Evolutionary conservation across 331 rosid genomes (phyloP), one percentile per base, ranked within the genome.

Genomic region (Prunus yedoensis): DNA sequence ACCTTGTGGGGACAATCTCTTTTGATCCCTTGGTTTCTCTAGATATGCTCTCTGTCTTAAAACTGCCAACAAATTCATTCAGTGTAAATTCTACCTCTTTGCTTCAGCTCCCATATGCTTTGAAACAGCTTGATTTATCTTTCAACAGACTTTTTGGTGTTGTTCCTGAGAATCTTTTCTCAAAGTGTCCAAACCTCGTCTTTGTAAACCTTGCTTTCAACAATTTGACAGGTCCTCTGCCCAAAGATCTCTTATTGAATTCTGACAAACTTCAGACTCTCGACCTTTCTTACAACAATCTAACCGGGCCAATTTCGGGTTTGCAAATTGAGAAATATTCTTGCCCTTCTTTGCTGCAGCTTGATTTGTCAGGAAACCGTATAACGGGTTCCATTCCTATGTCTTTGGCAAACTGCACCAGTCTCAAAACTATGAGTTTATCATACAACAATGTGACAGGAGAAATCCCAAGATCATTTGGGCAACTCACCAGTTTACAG

Each of bases 111-210:
- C n/a, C n/a, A n/a, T n/a, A n/a, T n/a, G n/a, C n/a, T 62, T 77
- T 94, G 84, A 84, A 86, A 59, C 89, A 89, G 73, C 97, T 94
- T 77, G 93, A 94, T 82, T 85, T 94, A 3, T 94, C 97, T 72
- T 83, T 87, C 62, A 85, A 85, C 30, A 78, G 85, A 49, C 81
- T 92, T 45, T 69, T 79, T 17, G 99, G 99, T 68, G 72, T 83
- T 69, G 75, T 92, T 60, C 99, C 99, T 43, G 93, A 83, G 16
- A 87, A 60, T 63, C 71, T 94, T 20, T 87, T 90, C 85, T 87
- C 86, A 0, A 88, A 76, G 70, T 90, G 89, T 83, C 99, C 99
- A 20, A 90, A 85, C 74, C 97, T 94, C 73, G 88, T 74, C 50
- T 73, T 43, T 72, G 89, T 89, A 25, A 84, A 90, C 75, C 96